Conservation (phyloP, 495 filamentous ascomycete genomes). For the Hyaloscypha variabilis region DNA sequence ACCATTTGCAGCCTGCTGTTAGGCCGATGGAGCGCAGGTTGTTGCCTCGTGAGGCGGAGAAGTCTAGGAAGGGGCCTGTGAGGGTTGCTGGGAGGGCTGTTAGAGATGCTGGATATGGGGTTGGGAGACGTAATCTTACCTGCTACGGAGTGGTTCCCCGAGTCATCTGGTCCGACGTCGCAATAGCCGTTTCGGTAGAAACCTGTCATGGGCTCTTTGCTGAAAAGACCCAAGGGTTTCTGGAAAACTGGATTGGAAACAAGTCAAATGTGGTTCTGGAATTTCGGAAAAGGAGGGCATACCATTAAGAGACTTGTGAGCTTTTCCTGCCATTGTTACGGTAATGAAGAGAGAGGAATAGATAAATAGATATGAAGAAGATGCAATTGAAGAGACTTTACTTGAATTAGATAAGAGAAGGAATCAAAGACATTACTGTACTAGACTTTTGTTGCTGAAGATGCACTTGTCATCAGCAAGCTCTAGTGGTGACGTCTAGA, state of each 20-base stretch:
- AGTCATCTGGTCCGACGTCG: slow-evolving; percentile 43
- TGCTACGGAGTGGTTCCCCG: slow-evolving; percentile 54
- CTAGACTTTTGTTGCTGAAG: too few species aligned
- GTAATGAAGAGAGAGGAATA: background rate
- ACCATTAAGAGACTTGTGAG: slow-evolving; percentile 25
- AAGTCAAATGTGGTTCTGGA: background rate
- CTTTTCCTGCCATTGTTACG: slow-evolving; percentile 14
- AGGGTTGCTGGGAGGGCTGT: slow-evolving; percentile 38
- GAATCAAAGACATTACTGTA: background rate
- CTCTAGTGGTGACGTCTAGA: too few species aligned
- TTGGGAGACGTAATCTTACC: slow-evolving; percentile 29
- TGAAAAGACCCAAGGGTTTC: slow-evolving; percentile 58
- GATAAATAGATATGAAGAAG: background rate
- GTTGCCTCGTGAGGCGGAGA: slow-evolving; percentile 57
- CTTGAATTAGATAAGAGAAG: background rate
- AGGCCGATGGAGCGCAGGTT: slow-evolving; percentile 56
- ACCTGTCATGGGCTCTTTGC: slow-evolving; percentile 58
- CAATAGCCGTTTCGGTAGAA: slow-evolving; percentile 66
- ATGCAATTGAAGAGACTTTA: background rate
- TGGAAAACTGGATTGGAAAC: slow-evolving; percentile 50
- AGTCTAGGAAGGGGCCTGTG: slow-evolving; percentile 62
- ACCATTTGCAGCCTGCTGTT: slow-evolving; percentile 61
- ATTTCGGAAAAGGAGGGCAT: background rate
- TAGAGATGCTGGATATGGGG: background rate
- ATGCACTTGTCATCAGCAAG: too few species aligned